Evolutionary conservation across 768 basidiomycete species (phyloP), one percentile per base, ranked within the genome.

Genomic region (Russula sp.): DNA sequence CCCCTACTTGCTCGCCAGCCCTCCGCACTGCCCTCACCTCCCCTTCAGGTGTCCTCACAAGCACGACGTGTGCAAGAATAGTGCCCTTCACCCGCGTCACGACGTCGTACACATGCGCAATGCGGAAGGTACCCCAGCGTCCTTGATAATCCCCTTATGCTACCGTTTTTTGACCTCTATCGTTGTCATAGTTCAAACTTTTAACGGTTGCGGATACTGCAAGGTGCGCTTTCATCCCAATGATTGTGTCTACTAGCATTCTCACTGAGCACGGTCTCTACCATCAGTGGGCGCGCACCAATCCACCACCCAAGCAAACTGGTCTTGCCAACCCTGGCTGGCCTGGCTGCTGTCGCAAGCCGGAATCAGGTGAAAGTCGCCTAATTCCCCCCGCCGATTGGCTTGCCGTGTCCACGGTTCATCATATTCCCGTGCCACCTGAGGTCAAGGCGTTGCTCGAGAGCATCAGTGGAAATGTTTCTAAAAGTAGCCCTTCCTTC

Each of bases 341-440:
- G 88, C 91, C 91, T 45, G 90, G 90, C 42, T 93, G 90, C 77
- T 93, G 90, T 77, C 84, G 89, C n/a, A 76, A 89, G 0, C 90
- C 90, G 1, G 74, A 73, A 34, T 67, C 76, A 18, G 75, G 70
- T 58, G 90, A 93, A 72, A 78, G 81, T 67, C 78, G 79, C 65
- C 71, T 80, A 65, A 85, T 93, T 59, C 82, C 80, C 22, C 79
- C 84, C 54, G 85, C 86, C 3, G 90, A 91, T 72, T 93, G 90
- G 90, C 83, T 79, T 66, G 82, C 88, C 35, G 88, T 93, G 71
- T 86, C 83, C 73, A 78, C 81, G 64, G 83, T 91, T 11, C 87
- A 92, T 69, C 80, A 81, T 61, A 77, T 91, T 58, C 79, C 85
- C 57, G 89, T 91, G 63, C 90, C 90, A 18, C 70, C 78, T 13